Evolutionary conservation across 1,139 yeast species (phyloP), one percentile per base, ranked within the genome.

Genomic region (Lizanozyma gosingica): DNA sequence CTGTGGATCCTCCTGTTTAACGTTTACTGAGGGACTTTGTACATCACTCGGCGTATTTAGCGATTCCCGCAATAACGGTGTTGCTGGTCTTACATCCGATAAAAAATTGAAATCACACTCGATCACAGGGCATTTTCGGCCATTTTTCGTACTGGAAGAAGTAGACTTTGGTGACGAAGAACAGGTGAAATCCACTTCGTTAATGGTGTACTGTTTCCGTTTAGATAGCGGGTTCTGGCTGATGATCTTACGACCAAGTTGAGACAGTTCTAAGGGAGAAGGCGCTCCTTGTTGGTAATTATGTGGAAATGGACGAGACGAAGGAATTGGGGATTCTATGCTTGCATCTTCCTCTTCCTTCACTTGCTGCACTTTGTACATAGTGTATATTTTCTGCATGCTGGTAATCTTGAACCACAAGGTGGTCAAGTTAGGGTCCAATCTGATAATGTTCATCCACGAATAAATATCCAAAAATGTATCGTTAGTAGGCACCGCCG

Each of bases 371-470:
- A 59, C 56, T 42, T 67, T 67, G 51, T 63, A 68, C 41, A 58
- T 47, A 43, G 64, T 68, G 49, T 70, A 70, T 14, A 65, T 54
- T 41, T 66, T 65, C 47, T 69, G 75, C 45, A 70, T 53, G 41
- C 59, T 62, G 34, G 67, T 63, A 40, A 70, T 67, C 41, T 62
- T 65, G 43, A 51, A 58, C 76, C 76, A 70, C 38, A 70, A 53
- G 2, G 61, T 54, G 4, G 73, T 63, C 32, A 70, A 53, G 37
- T 66, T 67, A 0, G 73, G 72, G 46, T 70, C 76, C 29, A 69
- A 42, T 38, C 62, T 60, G 39, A 70, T 57, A 16, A 66, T 48
- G 51, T 65, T 67, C 39, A 65, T 54, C 75, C 74, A 70, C 17
- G 65, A 57, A 50, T 62, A 67, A 2, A 62, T 48, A 37, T 57